phyloP scores from a whole-genome alignment of 177 flowering plant species.

The Telopea speciosissima region DNA sequence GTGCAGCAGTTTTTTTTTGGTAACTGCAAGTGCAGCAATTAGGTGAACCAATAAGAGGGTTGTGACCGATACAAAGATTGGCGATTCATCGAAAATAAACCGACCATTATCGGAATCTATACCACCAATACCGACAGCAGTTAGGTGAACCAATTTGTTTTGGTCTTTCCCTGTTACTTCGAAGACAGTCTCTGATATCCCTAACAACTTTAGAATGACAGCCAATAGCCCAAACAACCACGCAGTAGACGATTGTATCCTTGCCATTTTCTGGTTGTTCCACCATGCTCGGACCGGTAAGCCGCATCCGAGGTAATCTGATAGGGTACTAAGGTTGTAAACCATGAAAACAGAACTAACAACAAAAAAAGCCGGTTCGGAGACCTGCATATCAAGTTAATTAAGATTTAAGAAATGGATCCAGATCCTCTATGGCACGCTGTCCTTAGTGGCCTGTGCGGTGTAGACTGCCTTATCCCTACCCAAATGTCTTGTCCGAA shows the following conservation, averaged over 20 bases:
- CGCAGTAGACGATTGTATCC: slow-evolving; percentile 26
- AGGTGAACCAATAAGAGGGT: slow-evolving; percentile 37
- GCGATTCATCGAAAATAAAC: slow-evolving; percentile 47
- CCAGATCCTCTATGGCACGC: no score
- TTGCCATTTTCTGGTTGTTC: slow-evolving; percentile 36
- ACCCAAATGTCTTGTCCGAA: no score
- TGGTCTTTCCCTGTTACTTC: slow-evolving; percentile 46
- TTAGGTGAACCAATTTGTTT: background rate
- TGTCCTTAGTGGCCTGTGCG: no score
- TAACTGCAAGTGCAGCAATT: slow-evolving; percentile 1
- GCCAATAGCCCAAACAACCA: no score
- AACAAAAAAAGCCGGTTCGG: slow-evolving; percentile 30
- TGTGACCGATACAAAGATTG: slow-evolving; percentile 38
- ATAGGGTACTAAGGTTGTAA: slow-evolving; percentile 24
- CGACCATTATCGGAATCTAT: no score
- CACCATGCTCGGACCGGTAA: slow-evolving; percentile 38
- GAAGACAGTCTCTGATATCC: slow-evolving; percentile 46
- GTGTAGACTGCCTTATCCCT: no score
- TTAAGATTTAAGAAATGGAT: no score
- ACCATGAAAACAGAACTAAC: slow-evolving; percentile 27
- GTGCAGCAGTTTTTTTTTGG: no score
- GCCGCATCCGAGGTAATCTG: slow-evolving; percentile 25
- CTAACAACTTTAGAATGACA: no score
- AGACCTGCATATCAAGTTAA: slow-evolving; percentile 25
- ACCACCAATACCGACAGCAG: no score